Percentiles rank a stretch among this genome's conserved stretches.
phyloP scores from a whole-genome alignment of 2,329 filamentous ascomycete genomes.

The Colletotrichum costaricense region DNA sequence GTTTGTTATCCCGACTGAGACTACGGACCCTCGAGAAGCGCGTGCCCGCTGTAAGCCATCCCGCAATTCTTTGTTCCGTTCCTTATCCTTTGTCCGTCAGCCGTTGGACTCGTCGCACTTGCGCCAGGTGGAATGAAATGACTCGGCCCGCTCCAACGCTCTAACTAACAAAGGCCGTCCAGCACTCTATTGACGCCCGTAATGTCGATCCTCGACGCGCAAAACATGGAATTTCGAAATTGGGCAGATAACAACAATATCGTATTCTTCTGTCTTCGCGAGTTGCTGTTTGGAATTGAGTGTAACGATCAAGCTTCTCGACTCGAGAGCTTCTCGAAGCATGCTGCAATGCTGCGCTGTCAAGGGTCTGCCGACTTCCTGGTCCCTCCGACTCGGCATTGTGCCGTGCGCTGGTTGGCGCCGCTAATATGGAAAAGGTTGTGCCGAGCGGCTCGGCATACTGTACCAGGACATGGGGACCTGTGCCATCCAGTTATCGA shows the following conservation, averaged over 20 bases:
- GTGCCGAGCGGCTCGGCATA: conserved; percentile 15
- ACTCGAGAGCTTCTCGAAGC: background rate
- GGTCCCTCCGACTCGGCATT: conserved; percentile 15
- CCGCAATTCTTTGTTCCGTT: too few species aligned
- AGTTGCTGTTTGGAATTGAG: background rate
- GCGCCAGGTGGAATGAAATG: background rate
- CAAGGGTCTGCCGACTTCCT: background rate
- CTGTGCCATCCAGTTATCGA: background rate
- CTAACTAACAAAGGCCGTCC: background rate
- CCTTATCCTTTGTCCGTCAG: background rate
- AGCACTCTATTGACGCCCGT: background rate
- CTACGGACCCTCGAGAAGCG: background rate
- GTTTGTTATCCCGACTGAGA: background rate
- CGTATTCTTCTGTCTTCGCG: background rate
- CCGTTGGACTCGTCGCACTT: background rate
- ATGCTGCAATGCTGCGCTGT: background rate
- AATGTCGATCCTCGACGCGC: background rate
- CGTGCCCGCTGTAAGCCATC: background rate
- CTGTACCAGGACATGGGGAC: background rate
- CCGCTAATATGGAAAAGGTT: background rate
- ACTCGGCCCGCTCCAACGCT: background rate
- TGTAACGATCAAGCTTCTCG: too few species aligned
- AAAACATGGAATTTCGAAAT: background rate
- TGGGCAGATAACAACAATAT: background rate
- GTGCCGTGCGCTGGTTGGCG: conserved; percentile 16